Conservation (phyloP, 805 yeast genomes). For the Barnettozyma salicaria region DNA sequence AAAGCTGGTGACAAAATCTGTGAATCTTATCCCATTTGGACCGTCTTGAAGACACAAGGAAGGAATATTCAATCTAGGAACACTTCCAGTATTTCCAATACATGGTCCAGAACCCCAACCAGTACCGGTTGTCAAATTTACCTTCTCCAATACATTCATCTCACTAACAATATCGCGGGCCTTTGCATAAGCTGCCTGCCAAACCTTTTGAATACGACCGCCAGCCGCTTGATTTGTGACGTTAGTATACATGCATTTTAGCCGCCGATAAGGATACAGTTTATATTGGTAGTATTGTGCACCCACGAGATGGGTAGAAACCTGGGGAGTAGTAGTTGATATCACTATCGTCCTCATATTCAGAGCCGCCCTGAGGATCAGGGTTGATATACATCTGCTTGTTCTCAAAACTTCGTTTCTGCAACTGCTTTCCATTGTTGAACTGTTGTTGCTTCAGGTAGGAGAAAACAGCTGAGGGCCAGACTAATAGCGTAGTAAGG, state of each 20-base stretch:
- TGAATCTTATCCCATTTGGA: constrained; percentile 52
- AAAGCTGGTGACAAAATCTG: constrained; percentile 50
- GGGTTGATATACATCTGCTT: constrained; percentile 23
- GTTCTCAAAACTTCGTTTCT: constrained; percentile 12
- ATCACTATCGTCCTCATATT: constrained; percentile 15
- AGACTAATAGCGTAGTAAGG: background rate
- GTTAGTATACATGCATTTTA: constrained; percentile 6
- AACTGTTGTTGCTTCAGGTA: background rate
- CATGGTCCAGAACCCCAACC: constrained; percentile 62
- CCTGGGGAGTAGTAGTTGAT: constrained; percentile 20
- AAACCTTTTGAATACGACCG: constrained; percentile 43
- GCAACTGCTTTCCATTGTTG: background rate
- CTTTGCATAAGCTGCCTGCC: constrained; percentile 53
- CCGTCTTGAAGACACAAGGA: constrained; percentile 58
- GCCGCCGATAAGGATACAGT: background rate
- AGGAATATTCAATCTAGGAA: constrained; percentile 49
- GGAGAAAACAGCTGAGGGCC: background rate
- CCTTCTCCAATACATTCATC: constrained; percentile 54
- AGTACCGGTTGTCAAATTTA: constrained; percentile 47
- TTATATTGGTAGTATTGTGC: constrained; percentile 2
- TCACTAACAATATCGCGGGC: constrained; percentile 50
- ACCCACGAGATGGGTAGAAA: constrained; percentile 24
- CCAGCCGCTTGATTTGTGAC: constrained; percentile 29
- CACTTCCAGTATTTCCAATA: constrained; percentile 54
- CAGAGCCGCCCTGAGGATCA: constrained; percentile 11